Percentiles rank a stretch among this genome's conserved stretches.
Evolutionary conservation across 1,284 basidiomycete genomes (phyloP).

Genomic region (Moesziomyces globuligerus): DNA sequence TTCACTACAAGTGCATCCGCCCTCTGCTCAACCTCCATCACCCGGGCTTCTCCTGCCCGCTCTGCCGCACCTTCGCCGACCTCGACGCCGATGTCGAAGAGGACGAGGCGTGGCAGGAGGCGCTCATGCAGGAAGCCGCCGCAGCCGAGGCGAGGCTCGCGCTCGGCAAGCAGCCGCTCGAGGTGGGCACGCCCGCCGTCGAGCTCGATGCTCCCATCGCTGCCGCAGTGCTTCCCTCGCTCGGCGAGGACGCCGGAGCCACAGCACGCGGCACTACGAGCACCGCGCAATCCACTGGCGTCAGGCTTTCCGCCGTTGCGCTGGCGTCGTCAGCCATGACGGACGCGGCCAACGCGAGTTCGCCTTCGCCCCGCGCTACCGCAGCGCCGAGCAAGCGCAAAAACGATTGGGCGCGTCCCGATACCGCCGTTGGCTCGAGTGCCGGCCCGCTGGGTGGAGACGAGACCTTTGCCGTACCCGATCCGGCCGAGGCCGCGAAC

Average conservation of each 20-base stretch:
- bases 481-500: conserved; percentile 3
- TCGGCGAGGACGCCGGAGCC: conserved; percentile 1
- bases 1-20: conserved; percentile 98
- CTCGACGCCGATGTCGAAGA: conserved; percentile 93
- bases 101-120: conserved; percentile 63
- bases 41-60: conserved; percentile 92
- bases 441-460: conserved; percentile 31
- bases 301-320: conserved; percentile 12
- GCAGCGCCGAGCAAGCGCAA: conserved; percentile 30
- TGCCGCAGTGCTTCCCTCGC: conserved; percentile 10
- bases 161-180: conserved; percentile 42
- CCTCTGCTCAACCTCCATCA: conserved; percentile 86
- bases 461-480: conserved; percentile 23
- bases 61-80: conserved; percentile 85
- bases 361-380: conserved; percentile 15
- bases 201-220: conserved; percentile 45
- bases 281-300: conserved; percentile 1
- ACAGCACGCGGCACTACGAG: not conserved
- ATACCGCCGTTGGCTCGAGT: conserved; percentile 44
- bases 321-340: no score
- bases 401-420: conserved; percentile 51
- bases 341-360: conserved; percentile 7
- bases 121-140: conserved; percentile 50
- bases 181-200: conserved; percentile 40
- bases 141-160: conserved; percentile 37